Conservation (phyloP, 495 filamentous ascomycete species). For the Sordaria brevicollis region DNA sequence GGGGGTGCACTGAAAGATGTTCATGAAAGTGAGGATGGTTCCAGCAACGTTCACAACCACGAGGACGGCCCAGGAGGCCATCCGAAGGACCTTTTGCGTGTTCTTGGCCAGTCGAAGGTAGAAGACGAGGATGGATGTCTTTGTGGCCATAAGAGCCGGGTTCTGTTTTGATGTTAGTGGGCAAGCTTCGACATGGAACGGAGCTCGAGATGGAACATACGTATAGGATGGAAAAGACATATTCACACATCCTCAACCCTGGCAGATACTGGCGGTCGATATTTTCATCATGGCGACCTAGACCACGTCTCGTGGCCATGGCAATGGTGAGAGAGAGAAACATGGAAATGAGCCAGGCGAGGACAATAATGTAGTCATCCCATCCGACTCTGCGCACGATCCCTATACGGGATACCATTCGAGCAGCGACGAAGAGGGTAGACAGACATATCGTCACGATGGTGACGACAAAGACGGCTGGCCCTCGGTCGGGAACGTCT, state of each 20-base stretch:
- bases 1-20: slow-evolving; percentile 83
- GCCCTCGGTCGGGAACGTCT: slow-evolving; percentile 45
- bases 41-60: slow-evolving; percentile 69
- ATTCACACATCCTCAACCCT: slow-evolving; percentile 56
- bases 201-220: slow-evolving; percentile 26
- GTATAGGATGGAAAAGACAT: slow-evolving; percentile 77
- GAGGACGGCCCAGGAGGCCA: slow-evolving; percentile 59
- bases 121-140: slow-evolving; percentile 86
- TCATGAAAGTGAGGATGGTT: slow-evolving; percentile 68
- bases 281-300: slow-evolving; percentile 65
- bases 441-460: slow-evolving; percentile 56
- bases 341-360: slow-evolving; percentile 77
- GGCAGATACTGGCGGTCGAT: slow-evolving; percentile 38
- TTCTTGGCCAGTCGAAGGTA: slow-evolving; percentile 71
- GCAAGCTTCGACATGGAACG: background rate
- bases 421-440: slow-evolving; percentile 59
- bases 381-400: slow-evolving; percentile 58
- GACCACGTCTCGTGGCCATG: slow-evolving; percentile 56
- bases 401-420: slow-evolving; percentile 59
- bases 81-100: slow-evolving; percentile 56
- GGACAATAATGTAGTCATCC: slow-evolving; percentile 77
- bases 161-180: slow-evolving; percentile 46
- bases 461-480: slow-evolving; percentile 64
- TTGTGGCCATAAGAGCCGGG: slow-evolving; percentile 77
- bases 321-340: slow-evolving; percentile 69